These are phyloP conservation scores for Tubosaeta brunneosetosa DNA, from an alignment of 768 basidiomycete species.

Conservation along the genomic window DNA sequence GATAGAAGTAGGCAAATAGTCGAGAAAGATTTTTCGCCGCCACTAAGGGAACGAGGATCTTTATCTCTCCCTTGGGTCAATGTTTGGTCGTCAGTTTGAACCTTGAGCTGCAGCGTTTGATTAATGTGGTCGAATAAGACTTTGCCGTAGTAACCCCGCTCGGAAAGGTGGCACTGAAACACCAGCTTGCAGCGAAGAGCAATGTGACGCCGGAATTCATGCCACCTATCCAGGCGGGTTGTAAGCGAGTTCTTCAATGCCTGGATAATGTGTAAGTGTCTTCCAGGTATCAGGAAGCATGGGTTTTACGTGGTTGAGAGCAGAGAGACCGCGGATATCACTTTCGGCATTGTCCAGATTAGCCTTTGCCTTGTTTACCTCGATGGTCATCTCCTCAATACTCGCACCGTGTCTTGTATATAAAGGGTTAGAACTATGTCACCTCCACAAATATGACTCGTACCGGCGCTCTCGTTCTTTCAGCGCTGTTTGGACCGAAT, in stretches of 20 bases:
- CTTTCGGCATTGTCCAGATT: slow-evolving; percentile 55
- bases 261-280: slow-evolving; percentile 35
- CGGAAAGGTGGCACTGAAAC: slow-evolving; percentile 76
- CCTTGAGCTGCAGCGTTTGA: slow-evolving; percentile 63
- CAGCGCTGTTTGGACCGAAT: slow-evolving; percentile 60
- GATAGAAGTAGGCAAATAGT: slow-evolving; percentile 93
- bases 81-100: slow-evolving; percentile 79
- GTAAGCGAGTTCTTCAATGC: slow-evolving; percentile 62
- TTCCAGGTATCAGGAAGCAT: not conserved
- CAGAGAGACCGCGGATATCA: slow-evolving; percentile 59
- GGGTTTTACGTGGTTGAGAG: slow-evolving; percentile 58
- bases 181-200: slow-evolving; percentile 82
- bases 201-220: slow-evolving; percentile 83
- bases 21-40: slow-evolving; percentile 96
- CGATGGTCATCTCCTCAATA: slow-evolving; percentile 70
- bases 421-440: not conserved
- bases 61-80: slow-evolving; percentile 68
- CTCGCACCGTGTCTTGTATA: slow-evolving; percentile 62
- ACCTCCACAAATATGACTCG: slow-evolving; percentile 9
- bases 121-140: slow-evolving; percentile 77
- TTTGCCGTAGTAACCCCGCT: slow-evolving; percentile 87
- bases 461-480: slow-evolving; percentile 63
- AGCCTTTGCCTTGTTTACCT: slow-evolving; percentile 61
- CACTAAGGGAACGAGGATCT: slow-evolving; percentile 81
- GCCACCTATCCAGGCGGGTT: slow-evolving; percentile 69